phyloP scores from a whole-genome alignment of 257 asterid species.

The Knoxia roxburghii region DNA sequence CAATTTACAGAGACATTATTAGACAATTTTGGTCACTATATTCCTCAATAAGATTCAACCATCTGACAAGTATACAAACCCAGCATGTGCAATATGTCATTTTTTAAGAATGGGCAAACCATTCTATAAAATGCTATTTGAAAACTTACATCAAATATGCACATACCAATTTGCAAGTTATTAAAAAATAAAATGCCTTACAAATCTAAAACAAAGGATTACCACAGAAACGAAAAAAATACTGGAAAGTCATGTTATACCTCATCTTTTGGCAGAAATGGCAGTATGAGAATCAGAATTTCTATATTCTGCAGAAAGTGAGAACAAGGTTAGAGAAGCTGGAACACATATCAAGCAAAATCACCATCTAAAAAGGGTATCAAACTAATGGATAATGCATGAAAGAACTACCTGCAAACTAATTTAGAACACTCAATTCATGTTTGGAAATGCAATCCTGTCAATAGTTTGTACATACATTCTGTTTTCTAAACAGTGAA shows the following conservation, averaged over 20 bases:
- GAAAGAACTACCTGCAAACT: background rate
- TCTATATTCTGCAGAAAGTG: conserved; percentile 65
- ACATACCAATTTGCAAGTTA: background rate
- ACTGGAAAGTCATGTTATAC: conserved; percentile 33
- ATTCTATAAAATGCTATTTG: background rate
- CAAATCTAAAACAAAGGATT: background rate
- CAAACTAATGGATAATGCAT: background rate
- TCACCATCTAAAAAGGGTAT: background rate
- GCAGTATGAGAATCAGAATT: conserved; percentile 68
- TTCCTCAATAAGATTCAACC: background rate
- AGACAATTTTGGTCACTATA: no score
- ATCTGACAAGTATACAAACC: background rate
- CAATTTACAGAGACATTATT: no score
- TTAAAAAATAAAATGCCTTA: background rate
- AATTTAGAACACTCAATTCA: background rate
- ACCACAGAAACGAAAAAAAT: conserved; percentile 15
- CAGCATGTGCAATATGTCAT: no score
- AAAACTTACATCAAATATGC: no score
- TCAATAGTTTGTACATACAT: background rate
- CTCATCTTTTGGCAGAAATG: conserved; percentile 88
- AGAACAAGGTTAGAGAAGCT: conserved; percentile 19
- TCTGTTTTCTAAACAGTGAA: background rate
- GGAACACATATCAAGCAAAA: background rate
- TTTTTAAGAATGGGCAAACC: background rate
- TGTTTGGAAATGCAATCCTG: background rate